Evolutionary conservation across 2,329 filamentous ascomycete genomes (phyloP), one percentile per base, ranked within the genome.

Genomic region (Sporothrix inflata): DNA sequence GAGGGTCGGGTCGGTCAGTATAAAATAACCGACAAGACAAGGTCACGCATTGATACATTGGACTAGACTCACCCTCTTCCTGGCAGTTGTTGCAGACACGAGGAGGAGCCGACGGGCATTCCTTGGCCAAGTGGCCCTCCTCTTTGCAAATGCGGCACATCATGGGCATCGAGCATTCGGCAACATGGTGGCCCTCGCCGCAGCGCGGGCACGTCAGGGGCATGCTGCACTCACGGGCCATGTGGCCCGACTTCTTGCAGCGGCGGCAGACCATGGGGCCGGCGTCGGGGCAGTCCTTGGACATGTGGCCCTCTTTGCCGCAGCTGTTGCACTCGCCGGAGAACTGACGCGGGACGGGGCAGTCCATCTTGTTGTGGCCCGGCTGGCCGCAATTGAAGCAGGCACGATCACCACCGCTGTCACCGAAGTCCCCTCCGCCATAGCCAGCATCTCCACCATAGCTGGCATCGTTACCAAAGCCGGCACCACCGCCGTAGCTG

Each of bases 331-430:
- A 79, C 24, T 74, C 72, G 42, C 77, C 78, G 21, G 51, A 66
- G 45, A 79, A 75, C 47, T 87, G 85, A 34, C 80, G 81, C 19
- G 86, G 84, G 71, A 90, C 89, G 21, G 87, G 76, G 76, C 90
- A 91, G 8, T 91, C 89, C 1, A 84, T 80, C 80, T 89, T 91
- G 80, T 83, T 88, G 83, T 92, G 90, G 16, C 89, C 51, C 3
- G 70, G 47, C 75, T 89, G 80, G 69, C 87, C 86, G 74, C 88
- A 91, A 79, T 90, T 90, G 84, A 81, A 90, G 82, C 88, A 90
- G 60, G 82, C 83, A 27, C 84, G 82, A 78, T 82, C 77, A 78
- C 82, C 70, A 42, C 14, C 63, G 63, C 45, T 70, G 38, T 49
- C 71, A 14, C 69, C 73, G 40, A 73, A 70, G n/a, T 40, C 42